These are phyloP conservation scores for Phytophthora tentaculata DNA, from an alignment of 352 stramenopile species.

Conservation along the genomic window DNA sequence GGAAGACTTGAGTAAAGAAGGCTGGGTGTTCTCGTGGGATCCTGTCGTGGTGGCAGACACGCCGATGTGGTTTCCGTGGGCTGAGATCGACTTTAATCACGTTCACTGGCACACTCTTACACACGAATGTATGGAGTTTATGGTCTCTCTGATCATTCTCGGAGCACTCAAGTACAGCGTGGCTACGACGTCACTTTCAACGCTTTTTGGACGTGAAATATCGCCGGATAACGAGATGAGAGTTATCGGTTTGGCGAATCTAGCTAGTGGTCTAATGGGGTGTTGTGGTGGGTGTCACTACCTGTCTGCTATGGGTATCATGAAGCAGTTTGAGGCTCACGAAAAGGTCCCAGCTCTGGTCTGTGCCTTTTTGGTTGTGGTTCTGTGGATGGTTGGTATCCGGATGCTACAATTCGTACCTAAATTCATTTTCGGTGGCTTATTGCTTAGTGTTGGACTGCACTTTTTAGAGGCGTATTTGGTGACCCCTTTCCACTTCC, in stretches of 20 bases:
- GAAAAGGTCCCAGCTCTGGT: slow-evolving; percentile 79
- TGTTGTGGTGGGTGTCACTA: slow-evolving; percentile 85
- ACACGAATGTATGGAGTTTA: slow-evolving; percentile 63
- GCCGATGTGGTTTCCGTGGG: slow-evolving; percentile 83
- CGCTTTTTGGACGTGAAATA: slow-evolving; percentile 79
- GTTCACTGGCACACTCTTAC: slow-evolving; percentile 69
- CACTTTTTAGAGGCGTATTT: slow-evolving; percentile 86
- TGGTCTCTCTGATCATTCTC: slow-evolving; percentile 77
- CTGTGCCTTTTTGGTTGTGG: slow-evolving; percentile 56
- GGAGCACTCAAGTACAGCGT: slow-evolving; percentile 86
- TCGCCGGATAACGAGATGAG: slow-evolving; percentile 83
- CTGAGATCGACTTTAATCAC: slow-evolving; percentile 62
- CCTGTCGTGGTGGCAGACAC: slow-evolving; percentile 63
- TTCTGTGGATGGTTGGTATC: slow-evolving; percentile 74
- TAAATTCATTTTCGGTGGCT: slow-evolving; percentile 84
- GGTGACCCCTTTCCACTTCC: slow-evolving; percentile 68
- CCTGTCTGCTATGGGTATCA: slow-evolving; percentile 83
- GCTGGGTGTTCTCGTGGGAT: slow-evolving; percentile 79
- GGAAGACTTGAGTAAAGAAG: slow-evolving; percentile 34
- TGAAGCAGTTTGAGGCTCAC: slow-evolving; percentile 86
- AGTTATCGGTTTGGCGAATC: slow-evolving; percentile 79
- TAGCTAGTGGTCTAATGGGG: slow-evolving; percentile 64
- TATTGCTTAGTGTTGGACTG: slow-evolving; percentile 75
- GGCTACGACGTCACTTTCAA: slow-evolving; percentile 79
- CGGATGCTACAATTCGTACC: slow-evolving; percentile 73